Conservation (phyloP, 2,329 filamentous ascomycete species). For the Talaromyces sp. region DNA sequence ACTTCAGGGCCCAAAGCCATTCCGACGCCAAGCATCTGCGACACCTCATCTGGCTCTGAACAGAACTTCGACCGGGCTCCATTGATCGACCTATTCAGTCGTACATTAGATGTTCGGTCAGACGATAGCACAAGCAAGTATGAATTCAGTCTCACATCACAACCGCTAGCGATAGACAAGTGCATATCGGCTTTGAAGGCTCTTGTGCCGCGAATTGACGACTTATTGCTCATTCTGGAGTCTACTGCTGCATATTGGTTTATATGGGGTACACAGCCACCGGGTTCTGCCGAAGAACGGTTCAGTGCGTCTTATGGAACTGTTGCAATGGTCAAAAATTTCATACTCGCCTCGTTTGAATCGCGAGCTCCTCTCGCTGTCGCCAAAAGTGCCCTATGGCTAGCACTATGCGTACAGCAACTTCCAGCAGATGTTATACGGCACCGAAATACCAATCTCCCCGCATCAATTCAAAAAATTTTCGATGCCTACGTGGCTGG, state of each 20-base stretch:
- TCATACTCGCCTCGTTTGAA: neutral
- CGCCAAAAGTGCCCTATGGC: neutral
- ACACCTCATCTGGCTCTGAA: neutral
- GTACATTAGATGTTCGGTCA: neutral
- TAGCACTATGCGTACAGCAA: slow-evolving; percentile 3
- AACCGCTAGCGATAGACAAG: neutral
- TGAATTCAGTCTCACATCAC: neutral
- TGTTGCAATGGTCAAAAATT: neutral
- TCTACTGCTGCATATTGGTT: neutral
- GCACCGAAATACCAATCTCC: neutral
- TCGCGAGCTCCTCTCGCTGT: neutral
- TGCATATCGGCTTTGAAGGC: neutral
- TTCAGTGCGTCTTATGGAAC: neutral
- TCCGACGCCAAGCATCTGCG: neutral
- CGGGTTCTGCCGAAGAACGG: neutral
- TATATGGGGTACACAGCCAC: neutral
- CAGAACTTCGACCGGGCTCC: neutral
- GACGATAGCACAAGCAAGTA: neutral
- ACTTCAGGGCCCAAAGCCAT: neutral
- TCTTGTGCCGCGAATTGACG: neutral
- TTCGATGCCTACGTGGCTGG: neutral
- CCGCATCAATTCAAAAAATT: neutral
- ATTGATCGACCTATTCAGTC: neutral
- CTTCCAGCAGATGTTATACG: neutral
- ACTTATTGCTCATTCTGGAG: neutral